A percentile compares a stretch with the other conserved stretches of the same genome.
Conservation (phyloP, 495 filamentous ascomycete species). For the Lophiotrema nucula region DNA sequence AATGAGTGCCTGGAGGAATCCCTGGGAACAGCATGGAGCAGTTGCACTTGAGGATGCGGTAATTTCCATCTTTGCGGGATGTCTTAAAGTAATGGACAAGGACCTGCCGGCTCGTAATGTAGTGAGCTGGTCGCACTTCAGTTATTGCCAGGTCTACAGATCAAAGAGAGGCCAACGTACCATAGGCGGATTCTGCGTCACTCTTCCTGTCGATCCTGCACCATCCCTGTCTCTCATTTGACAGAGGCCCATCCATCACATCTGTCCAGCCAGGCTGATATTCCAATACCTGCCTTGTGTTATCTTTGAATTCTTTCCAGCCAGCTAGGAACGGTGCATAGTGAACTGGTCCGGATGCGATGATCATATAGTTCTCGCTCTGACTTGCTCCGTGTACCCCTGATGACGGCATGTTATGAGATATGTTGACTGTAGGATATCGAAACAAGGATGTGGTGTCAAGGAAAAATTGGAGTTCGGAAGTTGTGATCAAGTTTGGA, state of each 20-base stretch:
- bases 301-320: slow-evolving; percentile 33
- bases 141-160: background rate
- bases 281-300: slow-evolving; percentile 11
- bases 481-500: too few species aligned
- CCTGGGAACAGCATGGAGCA: slow-evolving; percentile 14
- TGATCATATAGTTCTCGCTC: slow-evolving; percentile 14
- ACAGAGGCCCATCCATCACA: slow-evolving; percentile 1
- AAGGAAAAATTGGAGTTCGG: too few species aligned
- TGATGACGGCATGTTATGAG: too few species aligned
- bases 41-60: slow-evolving; percentile 19
- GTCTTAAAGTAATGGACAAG: slow-evolving; percentile 25
- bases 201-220: slow-evolving; percentile 10
- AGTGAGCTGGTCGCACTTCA: slow-evolving; percentile 6
- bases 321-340: slow-evolving; percentile 10
- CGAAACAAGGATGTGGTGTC: too few species aligned
- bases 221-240: slow-evolving; percentile 20
- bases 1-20: slow-evolving; percentile 9
- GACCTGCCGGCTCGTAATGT: background rate
- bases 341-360: slow-evolving; percentile 4
- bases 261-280: slow-evolving; percentile 30
- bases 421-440: too few species aligned
- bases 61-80: slow-evolving; percentile 2
- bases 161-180: slow-evolving; percentile 1
- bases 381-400: background rate
- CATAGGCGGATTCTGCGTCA: slow-evolving; percentile 27